A percentile compares a stretch with the other conserved stretches of the same genome.
Conservation (phyloP, 768 basidiomycete genomes). For the Kwoniella heveanensis region DNA sequence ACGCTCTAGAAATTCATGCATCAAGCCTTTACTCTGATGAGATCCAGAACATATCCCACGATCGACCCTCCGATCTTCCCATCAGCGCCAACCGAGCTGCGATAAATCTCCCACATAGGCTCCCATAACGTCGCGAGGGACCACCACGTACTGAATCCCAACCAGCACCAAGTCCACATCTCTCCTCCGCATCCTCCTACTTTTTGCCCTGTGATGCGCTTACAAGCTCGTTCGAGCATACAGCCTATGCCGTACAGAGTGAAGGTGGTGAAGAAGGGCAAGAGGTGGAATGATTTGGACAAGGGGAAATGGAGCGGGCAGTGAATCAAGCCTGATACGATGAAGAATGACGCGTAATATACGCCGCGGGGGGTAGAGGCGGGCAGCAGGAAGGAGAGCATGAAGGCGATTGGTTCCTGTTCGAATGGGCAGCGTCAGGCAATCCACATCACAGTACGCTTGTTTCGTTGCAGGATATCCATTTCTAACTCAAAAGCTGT, state of each 20-base stretch:
- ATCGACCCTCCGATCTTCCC: background rate
- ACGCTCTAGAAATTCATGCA: too few relatives aligned
- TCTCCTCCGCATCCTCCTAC: background rate
- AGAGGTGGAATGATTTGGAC: background rate
- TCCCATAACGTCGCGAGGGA: background rate
- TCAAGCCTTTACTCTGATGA: background rate
- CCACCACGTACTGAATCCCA: background rate
- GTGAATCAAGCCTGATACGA: conserved; percentile 2
- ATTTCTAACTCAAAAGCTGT: too few relatives aligned
- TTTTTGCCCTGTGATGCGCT: background rate
- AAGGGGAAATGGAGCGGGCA: background rate
- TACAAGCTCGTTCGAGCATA: too few relatives aligned
- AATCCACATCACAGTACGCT: too few relatives aligned
- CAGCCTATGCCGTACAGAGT: too few relatives aligned
- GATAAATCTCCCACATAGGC: too few relatives aligned
- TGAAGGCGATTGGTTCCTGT: conserved; percentile 1
- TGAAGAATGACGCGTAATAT: background rate
- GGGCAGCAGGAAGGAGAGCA: background rate
- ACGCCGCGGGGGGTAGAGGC: background rate
- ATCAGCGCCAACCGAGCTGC: background rate
- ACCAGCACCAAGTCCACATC: conserved; percentile 1
- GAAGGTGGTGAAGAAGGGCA: background rate
- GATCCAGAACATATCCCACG: background rate
- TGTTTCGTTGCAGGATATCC: too few relatives aligned
- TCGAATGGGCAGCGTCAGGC: too few relatives aligned